Percentiles rank a stretch among this genome's conserved stretches.
Conservation (phyloP, 345 rosid genomes). For the Eutrema yunnanense region DNA sequence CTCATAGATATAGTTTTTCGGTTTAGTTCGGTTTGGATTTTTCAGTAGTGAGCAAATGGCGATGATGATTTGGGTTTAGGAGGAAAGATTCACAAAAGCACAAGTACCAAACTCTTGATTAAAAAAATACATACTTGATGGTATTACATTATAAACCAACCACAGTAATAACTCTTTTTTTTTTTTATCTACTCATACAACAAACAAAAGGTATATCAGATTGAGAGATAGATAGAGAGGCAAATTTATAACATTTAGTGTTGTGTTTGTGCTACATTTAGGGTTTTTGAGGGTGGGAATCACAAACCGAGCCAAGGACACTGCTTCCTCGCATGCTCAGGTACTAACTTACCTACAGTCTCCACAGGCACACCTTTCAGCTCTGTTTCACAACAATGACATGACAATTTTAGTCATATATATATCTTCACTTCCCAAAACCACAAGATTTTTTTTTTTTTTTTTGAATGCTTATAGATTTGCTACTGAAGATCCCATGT, state of each 20-base stretch:
- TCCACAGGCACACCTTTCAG: constrained; percentile 74
- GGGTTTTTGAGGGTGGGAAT: not conserved
- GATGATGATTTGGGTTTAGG: not conserved
- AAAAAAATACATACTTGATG: not conserved
- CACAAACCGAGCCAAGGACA: constrained; percentile 66
- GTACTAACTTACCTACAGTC: constrained; percentile 64
- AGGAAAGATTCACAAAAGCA: not conserved
- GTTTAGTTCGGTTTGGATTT: not conserved
- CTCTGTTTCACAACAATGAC: constrained; percentile 37
- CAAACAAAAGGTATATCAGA: constrained; percentile 24
- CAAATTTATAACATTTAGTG: not conserved
- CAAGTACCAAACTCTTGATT: not conserved
- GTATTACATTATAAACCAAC: constrained; percentile 16
- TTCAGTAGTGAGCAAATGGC: not conserved
- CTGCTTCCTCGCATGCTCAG: constrained; percentile 86
- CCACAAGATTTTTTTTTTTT: no score
- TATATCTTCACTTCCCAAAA: no score
- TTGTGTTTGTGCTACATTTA: constrained; percentile 13
- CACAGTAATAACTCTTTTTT: not conserved
- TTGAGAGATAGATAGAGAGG: not conserved
- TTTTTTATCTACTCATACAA: constrained; percentile 24
- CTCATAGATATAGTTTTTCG: not conserved
- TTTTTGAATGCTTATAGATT: no score
- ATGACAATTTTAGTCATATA: not conserved
- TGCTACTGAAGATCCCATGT: no score